Evolutionary conservation across 768 basidiomycete species (phyloP).

Genomic region (Pleurotus ostreatus): DNA sequence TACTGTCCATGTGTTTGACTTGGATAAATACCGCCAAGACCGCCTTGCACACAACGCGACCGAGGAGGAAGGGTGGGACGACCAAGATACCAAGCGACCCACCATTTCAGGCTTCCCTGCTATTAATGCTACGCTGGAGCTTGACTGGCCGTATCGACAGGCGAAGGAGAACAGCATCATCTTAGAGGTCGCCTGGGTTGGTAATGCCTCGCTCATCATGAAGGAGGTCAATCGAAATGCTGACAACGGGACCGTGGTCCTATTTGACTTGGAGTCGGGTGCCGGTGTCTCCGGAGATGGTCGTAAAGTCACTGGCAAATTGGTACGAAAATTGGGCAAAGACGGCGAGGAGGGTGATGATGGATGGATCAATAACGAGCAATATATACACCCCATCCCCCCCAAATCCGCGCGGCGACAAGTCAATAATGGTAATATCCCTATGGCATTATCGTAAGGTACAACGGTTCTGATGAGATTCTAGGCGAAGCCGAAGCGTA

Average conservation of each 20-base stretch:
- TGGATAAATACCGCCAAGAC: slow-evolving; percentile 47
- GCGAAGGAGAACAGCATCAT: slow-evolving; percentile 64
- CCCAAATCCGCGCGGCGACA: not conserved
- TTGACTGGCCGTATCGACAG: slow-evolving; percentile 66
- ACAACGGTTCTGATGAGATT: too few species aligned
- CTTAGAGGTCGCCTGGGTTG: slow-evolving; percentile 86
- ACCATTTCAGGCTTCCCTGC: slow-evolving; percentile 24
- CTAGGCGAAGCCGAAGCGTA: slow-evolving; percentile 53
- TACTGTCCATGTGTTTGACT: slow-evolving; percentile 76
- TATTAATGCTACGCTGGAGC: slow-evolving; percentile 44
- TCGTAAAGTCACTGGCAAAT: slow-evolving; percentile 36
- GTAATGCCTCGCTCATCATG: slow-evolving; percentile 63
- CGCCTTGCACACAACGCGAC: slow-evolving; percentile 19
- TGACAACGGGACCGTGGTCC: slow-evolving; percentile 71
- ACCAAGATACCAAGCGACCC: not conserved
- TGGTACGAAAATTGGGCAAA: slow-evolving; percentile 76
- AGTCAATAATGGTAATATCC: not conserved
- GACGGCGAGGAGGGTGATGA: slow-evolving; percentile 84
- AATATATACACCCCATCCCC: slow-evolving; percentile 1
- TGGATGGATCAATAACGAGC: slow-evolving; percentile 83
- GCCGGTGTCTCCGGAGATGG: slow-evolving; percentile 15
- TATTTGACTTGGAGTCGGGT: slow-evolving; percentile 54
- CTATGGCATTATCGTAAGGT: too few species aligned
- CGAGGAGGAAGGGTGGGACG: not conserved
- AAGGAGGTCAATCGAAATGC: slow-evolving; percentile 89